These are phyloP conservation scores for Plantago elongata DNA, from an alignment of 257 asterid genomes.

Conservation along the genomic window DNA sequence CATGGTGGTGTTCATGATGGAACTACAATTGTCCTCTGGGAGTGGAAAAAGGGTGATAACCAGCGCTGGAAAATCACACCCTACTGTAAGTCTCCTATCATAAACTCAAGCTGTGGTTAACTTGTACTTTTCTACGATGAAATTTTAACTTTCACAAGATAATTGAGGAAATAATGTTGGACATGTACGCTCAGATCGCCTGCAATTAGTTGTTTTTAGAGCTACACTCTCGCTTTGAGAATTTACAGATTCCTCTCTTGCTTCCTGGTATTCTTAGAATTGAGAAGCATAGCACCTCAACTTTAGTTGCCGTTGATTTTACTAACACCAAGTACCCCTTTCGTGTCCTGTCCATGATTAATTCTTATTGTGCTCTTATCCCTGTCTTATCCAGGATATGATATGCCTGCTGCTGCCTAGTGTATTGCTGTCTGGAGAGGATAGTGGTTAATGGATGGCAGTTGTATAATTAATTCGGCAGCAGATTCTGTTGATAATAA, in stretches of 20 bases:
- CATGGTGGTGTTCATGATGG: slow-evolving; percentile 92
- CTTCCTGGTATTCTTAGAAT: too few relatives aligned
- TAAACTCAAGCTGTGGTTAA: neutral
- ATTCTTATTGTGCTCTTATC: neutral
- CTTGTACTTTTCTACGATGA: neutral
- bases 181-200: too few relatives aligned
- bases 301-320: too few relatives aligned
- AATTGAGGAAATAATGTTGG: too few relatives aligned
- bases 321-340: neutral
- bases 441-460: neutral
- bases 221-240: too few relatives aligned
- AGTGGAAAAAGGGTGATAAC: slow-evolving; percentile 88
- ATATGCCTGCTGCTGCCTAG: neutral
- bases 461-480: neutral
- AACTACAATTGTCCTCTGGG: slow-evolving; percentile 80
- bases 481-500: slow-evolving; percentile 8
- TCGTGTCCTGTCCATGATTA: neutral
- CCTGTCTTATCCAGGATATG: slow-evolving; percentile 6
- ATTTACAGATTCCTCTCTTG: too few relatives aligned
- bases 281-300: too few relatives aligned
- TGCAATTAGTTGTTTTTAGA: too few relatives aligned
- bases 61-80: slow-evolving; percentile 87
- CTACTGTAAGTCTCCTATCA: slow-evolving; percentile 57
- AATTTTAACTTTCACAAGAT: neutral
- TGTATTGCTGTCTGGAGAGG: neutral